Evolutionary conservation across 306 rosid genomes (phyloP).

Genomic region (Cercis canadensis): DNA sequence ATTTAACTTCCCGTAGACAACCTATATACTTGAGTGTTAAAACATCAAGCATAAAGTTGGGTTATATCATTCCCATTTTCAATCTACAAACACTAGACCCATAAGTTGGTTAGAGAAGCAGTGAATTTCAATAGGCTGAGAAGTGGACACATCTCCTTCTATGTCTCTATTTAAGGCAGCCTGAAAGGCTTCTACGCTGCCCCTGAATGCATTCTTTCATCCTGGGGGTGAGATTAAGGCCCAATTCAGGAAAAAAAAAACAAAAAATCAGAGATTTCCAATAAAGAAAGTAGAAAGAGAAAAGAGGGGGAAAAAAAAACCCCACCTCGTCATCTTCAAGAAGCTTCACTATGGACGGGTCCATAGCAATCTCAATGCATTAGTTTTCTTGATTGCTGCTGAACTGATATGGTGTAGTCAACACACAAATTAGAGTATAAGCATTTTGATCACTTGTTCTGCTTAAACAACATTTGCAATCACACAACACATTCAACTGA

Average conservation of each 20-base stretch:
- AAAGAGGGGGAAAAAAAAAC: slow-evolving; percentile 40
- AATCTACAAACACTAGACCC: too few species aligned
- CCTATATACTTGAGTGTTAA: too few species aligned
- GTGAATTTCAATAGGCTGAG: too few species aligned
- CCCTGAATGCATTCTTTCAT: slow-evolving; percentile 89
- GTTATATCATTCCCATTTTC: too few species aligned
- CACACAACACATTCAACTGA: too few species aligned
- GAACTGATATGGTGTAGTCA: too few species aligned
- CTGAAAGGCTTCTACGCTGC: slow-evolving; percentile 88
- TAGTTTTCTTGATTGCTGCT: too few species aligned
- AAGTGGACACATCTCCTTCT: slow-evolving; percentile 65
- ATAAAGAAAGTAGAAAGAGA: slow-evolving; percentile 13
- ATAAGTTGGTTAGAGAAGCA: too few species aligned
- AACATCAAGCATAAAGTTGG: too few species aligned
- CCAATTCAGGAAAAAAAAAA: too few species aligned
- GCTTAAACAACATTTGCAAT: too few species aligned
- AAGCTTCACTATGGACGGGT: slow-evolving; percentile 87
- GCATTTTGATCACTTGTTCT: neutral
- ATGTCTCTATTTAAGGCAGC: slow-evolving; percentile 83
- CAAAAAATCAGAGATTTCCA: slow-evolving; percentile 8
- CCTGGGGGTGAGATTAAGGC: slow-evolving; percentile 45
- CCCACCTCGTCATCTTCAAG: slow-evolving; percentile 96
- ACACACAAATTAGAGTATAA: neutral
- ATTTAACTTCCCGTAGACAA: too few species aligned
- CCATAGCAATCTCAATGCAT: slow-evolving; percentile 60